Percentiles rank a stretch among this genome's conserved stretches.
These are phyloP conservation scores for Phytophthora agathidicida DNA, from an alignment of 352 stramenopile species.

Conservation along the genomic window DNA sequence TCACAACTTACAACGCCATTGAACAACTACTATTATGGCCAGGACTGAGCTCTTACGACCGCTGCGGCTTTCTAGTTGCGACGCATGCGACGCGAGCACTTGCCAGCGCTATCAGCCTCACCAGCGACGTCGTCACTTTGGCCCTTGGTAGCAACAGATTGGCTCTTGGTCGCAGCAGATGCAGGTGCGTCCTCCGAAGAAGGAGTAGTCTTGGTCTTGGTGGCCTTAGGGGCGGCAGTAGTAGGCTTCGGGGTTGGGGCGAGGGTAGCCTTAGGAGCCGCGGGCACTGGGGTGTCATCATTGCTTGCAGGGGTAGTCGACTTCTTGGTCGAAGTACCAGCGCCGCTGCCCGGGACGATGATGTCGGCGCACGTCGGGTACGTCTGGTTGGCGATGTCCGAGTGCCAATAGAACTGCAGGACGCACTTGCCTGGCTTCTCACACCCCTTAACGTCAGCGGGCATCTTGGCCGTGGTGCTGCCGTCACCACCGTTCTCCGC, in stretches of 20 bases:
- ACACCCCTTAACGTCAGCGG: constrained; percentile 41
- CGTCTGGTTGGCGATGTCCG: constrained; percentile 42
- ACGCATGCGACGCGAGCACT: constrained; percentile 33
- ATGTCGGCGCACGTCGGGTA: constrained; percentile 48
- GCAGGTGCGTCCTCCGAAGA: constrained; percentile 5
- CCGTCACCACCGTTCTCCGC: constrained; percentile 35
- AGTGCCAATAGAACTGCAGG: constrained; percentile 51
- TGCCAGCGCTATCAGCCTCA: constrained; percentile 18
- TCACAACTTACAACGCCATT: constrained; percentile 1
- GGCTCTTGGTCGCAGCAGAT: constrained; percentile 14
- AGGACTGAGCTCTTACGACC: not conserved
- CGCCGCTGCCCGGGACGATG: constrained; percentile 31
- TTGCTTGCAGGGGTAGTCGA: not conserved
- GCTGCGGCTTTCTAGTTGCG: constrained; percentile 16
- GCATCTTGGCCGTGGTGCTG: constrained; percentile 42
- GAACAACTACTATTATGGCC: constrained; percentile 4
- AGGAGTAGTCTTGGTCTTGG: too few species aligned
- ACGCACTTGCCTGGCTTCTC: constrained; percentile 38
- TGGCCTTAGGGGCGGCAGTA: constrained; percentile 6
- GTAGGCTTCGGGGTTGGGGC: constrained; percentile 9
- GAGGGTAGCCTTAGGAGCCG: not conserved
- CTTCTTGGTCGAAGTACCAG: constrained; percentile 5
- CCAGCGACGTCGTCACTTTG: constrained; percentile 17
- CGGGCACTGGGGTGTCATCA: too few species aligned
- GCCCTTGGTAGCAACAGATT: constrained; percentile 17